These are phyloP conservation scores for Geotrichum fermentans DNA, from an alignment of 1,139 yeast genomes.

Conservation along the genomic window DNA sequence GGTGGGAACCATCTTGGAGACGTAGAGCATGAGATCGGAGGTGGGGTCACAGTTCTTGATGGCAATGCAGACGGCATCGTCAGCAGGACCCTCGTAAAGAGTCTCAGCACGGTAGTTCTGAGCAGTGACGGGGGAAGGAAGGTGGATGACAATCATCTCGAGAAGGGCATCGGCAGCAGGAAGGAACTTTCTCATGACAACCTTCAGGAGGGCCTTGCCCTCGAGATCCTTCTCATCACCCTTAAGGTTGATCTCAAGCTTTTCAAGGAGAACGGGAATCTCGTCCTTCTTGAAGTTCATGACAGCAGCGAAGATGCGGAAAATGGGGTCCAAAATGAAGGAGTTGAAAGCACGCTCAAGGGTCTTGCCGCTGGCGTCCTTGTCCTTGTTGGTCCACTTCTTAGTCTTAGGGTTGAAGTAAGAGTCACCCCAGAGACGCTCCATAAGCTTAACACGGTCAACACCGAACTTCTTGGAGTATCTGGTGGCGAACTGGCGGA, in stretches of 20 bases:
- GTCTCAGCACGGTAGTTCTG: constrained; percentile 99
- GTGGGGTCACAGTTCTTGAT: constrained; percentile 98
- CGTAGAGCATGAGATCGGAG: constrained; percentile 98
- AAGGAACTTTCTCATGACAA: constrained; percentile 98
- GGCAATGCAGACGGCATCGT: constrained; percentile 85
- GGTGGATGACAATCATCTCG: constrained; percentile 97
- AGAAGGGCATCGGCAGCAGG: constrained; percentile 99
- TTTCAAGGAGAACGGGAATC: constrained; percentile 81
- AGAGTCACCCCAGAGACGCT: constrained; percentile 99
- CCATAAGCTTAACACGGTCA: constrained; percentile 96
- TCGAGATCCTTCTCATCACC: constrained; percentile 94
- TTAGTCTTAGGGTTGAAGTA: constrained; percentile 99
- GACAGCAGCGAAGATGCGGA: constrained; percentile 91
- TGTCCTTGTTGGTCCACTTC: constrained; percentile 97
- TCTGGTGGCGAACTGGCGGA: constrained; percentile 97
- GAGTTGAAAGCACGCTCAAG: constrained; percentile 99
- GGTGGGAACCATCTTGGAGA: constrained; percentile 99
- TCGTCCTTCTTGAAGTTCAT: constrained; percentile 98
- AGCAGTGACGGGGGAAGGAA: constrained; percentile 99
- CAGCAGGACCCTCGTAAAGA: constrained; percentile 98
- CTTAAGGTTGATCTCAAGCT: constrained; percentile 87
- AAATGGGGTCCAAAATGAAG: constrained; percentile 98
- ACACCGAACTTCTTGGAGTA: constrained; percentile 99
- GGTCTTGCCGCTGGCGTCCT: constrained; percentile 90
- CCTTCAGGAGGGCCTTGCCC: constrained; percentile 97